Conservation (phyloP, 2,329 filamentous ascomycete genomes). For the Tympanopsis confertula region DNA sequence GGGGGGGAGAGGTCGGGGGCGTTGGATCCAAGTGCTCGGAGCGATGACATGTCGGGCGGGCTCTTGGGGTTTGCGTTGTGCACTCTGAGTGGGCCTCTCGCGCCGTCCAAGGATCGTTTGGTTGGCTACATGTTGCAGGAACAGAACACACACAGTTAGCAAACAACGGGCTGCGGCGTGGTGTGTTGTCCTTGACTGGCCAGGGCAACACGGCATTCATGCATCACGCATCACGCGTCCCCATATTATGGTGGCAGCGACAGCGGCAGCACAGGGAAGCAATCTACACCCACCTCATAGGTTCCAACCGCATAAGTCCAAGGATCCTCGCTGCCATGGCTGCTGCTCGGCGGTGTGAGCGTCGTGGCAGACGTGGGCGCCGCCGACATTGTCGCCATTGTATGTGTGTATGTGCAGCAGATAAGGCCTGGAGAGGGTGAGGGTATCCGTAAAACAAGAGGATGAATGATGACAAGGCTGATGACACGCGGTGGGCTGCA, state of each 20-base stretch:
- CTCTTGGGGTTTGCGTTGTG: not conserved
- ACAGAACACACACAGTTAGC: too few species aligned
- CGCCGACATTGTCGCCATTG: slow-evolving; percentile 41
- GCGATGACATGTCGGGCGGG: not conserved
- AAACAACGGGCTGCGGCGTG: too few species aligned
- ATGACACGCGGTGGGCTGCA: not conserved
- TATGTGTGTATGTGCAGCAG: slow-evolving; percentile 9
- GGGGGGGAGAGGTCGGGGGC: not conserved
- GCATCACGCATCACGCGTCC: too few species aligned
- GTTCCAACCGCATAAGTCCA: slow-evolving; percentile 23
- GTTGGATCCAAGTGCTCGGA: not conserved
- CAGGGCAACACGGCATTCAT: too few species aligned
- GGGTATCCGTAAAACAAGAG: not conserved
- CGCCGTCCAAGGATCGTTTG: too few species aligned
- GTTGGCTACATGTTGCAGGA: too few species aligned
- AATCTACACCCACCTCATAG: not conserved
- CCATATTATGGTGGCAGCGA: too few species aligned
- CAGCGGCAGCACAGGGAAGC: too few species aligned
- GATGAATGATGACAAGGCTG: not conserved
- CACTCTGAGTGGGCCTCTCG: too few species aligned
- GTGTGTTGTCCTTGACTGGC: too few species aligned
- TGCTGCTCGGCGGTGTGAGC: slow-evolving; percentile 35
- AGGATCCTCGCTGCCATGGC: slow-evolving; percentile 30
- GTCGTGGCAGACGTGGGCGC: slow-evolving; percentile 30
- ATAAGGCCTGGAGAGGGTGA: slow-evolving; percentile 8